Evolutionary conservation across 2,329 filamentous ascomycete species (phyloP).

Genomic region (Fusarium nisikadoi): DNA sequence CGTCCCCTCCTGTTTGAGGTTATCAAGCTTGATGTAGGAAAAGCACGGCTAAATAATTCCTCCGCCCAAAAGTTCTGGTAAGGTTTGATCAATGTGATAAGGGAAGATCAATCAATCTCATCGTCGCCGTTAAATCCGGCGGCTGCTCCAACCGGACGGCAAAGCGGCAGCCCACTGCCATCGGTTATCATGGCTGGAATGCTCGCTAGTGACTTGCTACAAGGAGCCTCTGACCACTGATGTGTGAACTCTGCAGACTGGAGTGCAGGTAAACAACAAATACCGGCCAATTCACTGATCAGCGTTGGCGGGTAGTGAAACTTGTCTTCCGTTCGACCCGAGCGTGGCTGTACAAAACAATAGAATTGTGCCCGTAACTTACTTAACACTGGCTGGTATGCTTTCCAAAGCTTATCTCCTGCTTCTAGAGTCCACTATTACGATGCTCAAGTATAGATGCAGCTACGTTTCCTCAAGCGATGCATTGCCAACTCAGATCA

Average conservation of each 20-base stretch:
- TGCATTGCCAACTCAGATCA: constrained; percentile 7
- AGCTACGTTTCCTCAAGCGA: background rate
- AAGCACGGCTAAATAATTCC: constrained; percentile 22
- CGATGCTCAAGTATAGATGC: background rate
- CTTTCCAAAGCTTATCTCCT: constrained; percentile 1
- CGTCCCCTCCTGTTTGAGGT: constrained; percentile 26
- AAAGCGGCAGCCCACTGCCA: constrained; percentile 23
- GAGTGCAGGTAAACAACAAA: constrained; percentile 21
- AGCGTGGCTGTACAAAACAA: constrained; percentile 38
- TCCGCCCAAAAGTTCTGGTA: constrained; percentile 20
- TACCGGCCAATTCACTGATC: constrained; percentile 15
- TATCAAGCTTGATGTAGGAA: constrained; percentile 27
- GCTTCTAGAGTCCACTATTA: background rate
- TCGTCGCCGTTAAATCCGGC: constrained; percentile 2
- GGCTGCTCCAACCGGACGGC: constrained; percentile 20
- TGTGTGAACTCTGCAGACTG: background rate
- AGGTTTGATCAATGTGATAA: constrained; percentile 3
- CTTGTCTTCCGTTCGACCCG: constrained; percentile 32
- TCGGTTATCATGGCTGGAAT: constrained; percentile 22
- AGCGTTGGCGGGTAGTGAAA: constrained; percentile 21
- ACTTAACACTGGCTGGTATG: background rate
- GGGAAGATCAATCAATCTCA: constrained; percentile 11
- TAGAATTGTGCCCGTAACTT: constrained; percentile 3
- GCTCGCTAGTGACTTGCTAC: constrained; percentile 6
- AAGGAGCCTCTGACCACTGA: background rate